Base-by-base conservation (phyloP, 176 grass and related monocot species). In the Zoysia japonica region DNA sequence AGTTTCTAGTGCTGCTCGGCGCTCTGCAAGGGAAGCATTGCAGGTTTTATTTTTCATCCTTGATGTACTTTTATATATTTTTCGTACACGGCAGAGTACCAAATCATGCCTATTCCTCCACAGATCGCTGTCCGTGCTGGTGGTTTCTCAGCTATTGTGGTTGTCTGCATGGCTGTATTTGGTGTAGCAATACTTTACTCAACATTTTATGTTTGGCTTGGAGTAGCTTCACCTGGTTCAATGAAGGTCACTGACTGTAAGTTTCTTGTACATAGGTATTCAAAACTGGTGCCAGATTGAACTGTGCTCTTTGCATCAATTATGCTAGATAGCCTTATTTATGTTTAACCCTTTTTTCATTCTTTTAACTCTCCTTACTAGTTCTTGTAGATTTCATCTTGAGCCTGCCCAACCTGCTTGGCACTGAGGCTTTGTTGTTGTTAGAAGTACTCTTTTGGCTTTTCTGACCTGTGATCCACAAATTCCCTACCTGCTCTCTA, bases 111-210 rank as follows among this genome's bases (percentile, higher is more conserved):
- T 73, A 78, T 83, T 85, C 77, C 36, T 83, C 55, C 50, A 85
- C 85, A 99, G 92, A 83, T 99, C 89, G 96, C 96, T 83, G 96
- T 99, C 79, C 92, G 96, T 67, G 96, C 96, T 83, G 96, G 96
- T 89, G 96, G 96, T 68, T 93, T 99, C 75, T 99, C 96, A 16
- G 96, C 96, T 62, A 89, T 99, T 82, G 62, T 99, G 65, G 96
- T 99, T 47, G 96, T 99, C 84, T 93, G 96, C 83, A 95, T 99
- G 96, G 96, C 96, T 94, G 96, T 99, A 78, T 93, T 99, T 89
- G 96, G 96, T 67, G 96, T 99, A 40, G 92, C 96, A 12, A 80
- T 99, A 72, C 81, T 99, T n/a, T 99, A 99, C 83, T 76, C 96
- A 72, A 84, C 82, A 85, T 99, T 99, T 84, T 99, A 99, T 89